Evolutionary conservation across 2,329 filamentous ascomycete species (phyloP).

Genomic region (Purpureocillium takamizusanense): DNA sequence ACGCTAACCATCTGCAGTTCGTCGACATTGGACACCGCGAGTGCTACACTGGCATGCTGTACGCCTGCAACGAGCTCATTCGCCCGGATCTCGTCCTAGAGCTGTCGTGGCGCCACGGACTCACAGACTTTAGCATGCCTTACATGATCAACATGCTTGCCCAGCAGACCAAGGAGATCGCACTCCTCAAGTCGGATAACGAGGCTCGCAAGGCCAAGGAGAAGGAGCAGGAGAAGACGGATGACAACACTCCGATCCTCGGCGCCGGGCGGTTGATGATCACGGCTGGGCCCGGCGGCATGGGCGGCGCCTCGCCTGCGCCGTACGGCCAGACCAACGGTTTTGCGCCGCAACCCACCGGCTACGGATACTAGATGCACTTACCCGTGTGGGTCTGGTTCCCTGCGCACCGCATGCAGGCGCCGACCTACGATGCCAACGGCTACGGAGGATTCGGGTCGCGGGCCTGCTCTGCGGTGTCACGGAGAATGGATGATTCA

Average conservation of each 20-base stretch:
- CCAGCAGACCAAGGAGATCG: slow-evolving; percentile 81
- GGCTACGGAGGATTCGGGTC: neutral
- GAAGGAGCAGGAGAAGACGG: slow-evolving; percentile 65
- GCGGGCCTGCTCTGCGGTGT: slow-evolving; percentile 2
- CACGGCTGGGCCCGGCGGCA: slow-evolving; percentile 67
- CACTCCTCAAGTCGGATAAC: slow-evolving; percentile 85
- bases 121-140: slow-evolving; percentile 97
- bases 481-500: slow-evolving; percentile 10
- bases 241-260: slow-evolving; percentile 89
- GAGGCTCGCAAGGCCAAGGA: slow-evolving; percentile 83
- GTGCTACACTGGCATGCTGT: slow-evolving; percentile 99
- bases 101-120: slow-evolving; percentile 90
- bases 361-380: slow-evolving; percentile 51
- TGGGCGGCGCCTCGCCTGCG: slow-evolving; percentile 46
- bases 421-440: slow-evolving; percentile 1
- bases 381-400: slow-evolving; percentile 17
- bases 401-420: slow-evolving; percentile 8
- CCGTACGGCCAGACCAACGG: slow-evolving; percentile 75
- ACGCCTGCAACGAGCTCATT: slow-evolving; percentile 95
- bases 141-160: slow-evolving; percentile 99
- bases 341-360: slow-evolving; percentile 81
- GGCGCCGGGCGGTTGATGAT: slow-evolving; percentile 88
- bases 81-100: slow-evolving; percentile 88
- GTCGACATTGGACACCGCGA: slow-evolving; percentile 98
- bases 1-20: slow-evolving; percentile 54